phyloP scores from a whole-genome alignment of 2,329 filamentous ascomycete species.

The Hypoxylon sp. region DNA sequence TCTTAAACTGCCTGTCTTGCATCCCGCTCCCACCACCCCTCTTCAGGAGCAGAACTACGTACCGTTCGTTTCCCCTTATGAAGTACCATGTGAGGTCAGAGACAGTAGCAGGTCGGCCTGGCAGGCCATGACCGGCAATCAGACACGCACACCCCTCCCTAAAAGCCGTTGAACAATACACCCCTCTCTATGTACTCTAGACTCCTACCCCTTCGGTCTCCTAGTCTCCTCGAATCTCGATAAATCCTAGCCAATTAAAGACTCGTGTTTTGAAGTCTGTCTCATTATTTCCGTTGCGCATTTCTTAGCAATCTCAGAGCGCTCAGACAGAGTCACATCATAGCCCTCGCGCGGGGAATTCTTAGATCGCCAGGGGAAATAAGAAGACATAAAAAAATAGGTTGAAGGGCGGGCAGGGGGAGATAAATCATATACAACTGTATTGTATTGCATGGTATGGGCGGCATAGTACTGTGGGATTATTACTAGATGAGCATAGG shows the following conservation, averaged over 20 bases:
- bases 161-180: slow-evolving; percentile 50
- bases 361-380: slow-evolving; percentile 47
- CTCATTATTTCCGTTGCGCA: slow-evolving; percentile 51
- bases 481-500: slow-evolving; percentile 42
- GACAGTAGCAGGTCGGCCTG: slow-evolving; percentile 38
- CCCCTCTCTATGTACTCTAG: slow-evolving; percentile 34
- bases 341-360: slow-evolving; percentile 50
- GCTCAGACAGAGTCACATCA: slow-evolving; percentile 47
- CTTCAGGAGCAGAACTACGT: slow-evolving; percentile 35
- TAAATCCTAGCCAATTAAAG: slow-evolving; percentile 50
- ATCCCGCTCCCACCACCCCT: slow-evolving; percentile 44
- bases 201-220: slow-evolving; percentile 40
- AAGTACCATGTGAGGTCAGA: slow-evolving; percentile 48
- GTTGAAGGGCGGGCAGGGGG: slow-evolving; percentile 20
- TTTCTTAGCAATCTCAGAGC: slow-evolving; percentile 47
- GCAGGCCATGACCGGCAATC: slow-evolving; percentile 47
- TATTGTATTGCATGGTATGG: slow-evolving; percentile 26
- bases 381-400: slow-evolving; percentile 17
- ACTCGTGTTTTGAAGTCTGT: slow-evolving; percentile 45
- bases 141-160: slow-evolving; percentile 51
- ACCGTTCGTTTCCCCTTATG: slow-evolving; percentile 49
- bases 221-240: slow-evolving; percentile 45
- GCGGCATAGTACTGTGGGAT: slow-evolving; percentile 37
- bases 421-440: slow-evolving; percentile 16
- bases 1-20: slow-evolving; percentile 46